These are phyloP conservation scores for Carex littledalei DNA, from an alignment of 176 grass and related monocot species.

Conservation along the genomic window DNA sequence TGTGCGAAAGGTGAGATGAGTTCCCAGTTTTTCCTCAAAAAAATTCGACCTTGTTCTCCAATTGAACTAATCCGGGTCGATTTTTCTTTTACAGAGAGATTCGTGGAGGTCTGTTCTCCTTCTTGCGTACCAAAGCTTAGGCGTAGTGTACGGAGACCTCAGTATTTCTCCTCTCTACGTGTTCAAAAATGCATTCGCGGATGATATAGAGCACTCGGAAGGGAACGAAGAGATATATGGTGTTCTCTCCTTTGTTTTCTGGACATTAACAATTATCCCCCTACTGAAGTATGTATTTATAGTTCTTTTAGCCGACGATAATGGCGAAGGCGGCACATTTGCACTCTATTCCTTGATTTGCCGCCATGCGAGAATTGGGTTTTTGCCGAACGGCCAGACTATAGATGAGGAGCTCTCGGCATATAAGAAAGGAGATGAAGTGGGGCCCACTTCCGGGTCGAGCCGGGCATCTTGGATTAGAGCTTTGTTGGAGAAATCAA, in stretches of 20 bases:
- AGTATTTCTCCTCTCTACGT: constrained; percentile 89
- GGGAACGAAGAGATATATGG: constrained; percentile 98
- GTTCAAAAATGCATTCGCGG: constrained; percentile 77
- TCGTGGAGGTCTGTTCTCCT: constrained; percentile 45
- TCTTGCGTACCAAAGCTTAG: constrained; percentile 88
- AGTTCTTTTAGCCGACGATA: constrained; percentile 81
- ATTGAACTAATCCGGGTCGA: neutral
- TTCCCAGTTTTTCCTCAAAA: neutral
- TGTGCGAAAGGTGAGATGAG: constrained; percentile 28
- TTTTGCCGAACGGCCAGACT: constrained; percentile 46
- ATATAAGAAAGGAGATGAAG: constrained; percentile 32
- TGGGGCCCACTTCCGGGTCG: neutral
- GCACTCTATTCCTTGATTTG: constrained; percentile 93
- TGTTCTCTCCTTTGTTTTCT: constrained; percentile 93
- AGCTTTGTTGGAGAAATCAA: constrained; percentile 47
- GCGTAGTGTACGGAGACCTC: constrained; percentile 86
- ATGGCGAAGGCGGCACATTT: constrained; percentile 93
- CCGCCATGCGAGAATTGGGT: constrained; percentile 52
- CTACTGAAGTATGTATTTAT: constrained; percentile 85
- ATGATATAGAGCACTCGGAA: constrained; percentile 75
- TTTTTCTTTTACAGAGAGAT: constrained; percentile 28
- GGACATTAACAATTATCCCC: constrained; percentile 82
- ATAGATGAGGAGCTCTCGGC: constrained; percentile 38
- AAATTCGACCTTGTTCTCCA: neutral
- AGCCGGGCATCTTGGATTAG: constrained; percentile 21